A percentile compares a stretch with the other conserved stretches of the same genome.
phyloP scores from a whole-genome alignment of 202 grass and related monocot species.

The Zizania palustris region DNA sequence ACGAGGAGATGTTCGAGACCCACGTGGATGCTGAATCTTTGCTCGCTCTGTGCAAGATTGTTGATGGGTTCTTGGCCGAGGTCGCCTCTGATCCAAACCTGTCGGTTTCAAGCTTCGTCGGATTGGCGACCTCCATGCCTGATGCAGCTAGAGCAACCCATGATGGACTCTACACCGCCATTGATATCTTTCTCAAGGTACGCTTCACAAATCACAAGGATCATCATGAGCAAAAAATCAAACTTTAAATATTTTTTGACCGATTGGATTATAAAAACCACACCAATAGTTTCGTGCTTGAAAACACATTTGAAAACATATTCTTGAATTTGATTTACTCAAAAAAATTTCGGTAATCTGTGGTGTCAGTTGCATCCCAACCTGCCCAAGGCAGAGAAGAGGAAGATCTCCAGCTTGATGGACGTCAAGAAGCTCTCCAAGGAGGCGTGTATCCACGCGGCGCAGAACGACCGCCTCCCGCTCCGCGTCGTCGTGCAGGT shows the following conservation, averaged over 20 bases:
- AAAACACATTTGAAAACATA: too few relatives aligned
- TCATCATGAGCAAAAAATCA: background rate
- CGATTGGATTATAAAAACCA: too few relatives aligned
- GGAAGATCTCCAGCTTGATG: constrained; percentile 69
- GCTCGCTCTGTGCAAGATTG: constrained; percentile 56
- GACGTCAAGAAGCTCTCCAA: constrained; percentile 91
- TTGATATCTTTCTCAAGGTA: constrained; percentile 92
- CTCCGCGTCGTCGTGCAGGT: constrained; percentile 83
- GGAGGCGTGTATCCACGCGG: constrained; percentile 81
- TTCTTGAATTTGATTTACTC: background rate
- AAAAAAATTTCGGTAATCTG: too few relatives aligned
- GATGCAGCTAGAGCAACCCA: constrained; percentile 57
- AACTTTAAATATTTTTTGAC: too few relatives aligned
- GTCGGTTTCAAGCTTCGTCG: constrained; percentile 64
- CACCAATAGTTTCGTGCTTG: too few relatives aligned
- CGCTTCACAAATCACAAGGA: background rate
- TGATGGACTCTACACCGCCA: constrained; percentile 83
- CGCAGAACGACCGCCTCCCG: constrained; percentile 86
- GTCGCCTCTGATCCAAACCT: constrained; percentile 81
- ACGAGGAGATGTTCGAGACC: constrained; percentile 47
- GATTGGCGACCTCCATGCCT: constrained; percentile 64
- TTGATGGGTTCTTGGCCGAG: constrained; percentile 70
- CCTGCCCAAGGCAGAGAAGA: constrained; percentile 73
- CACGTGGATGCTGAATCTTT: constrained; percentile 49
- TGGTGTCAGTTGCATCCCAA: constrained; percentile 53